Base-by-base conservation (phyloP, 1,139 yeast species). In the Taiozyma onychis region DNA sequence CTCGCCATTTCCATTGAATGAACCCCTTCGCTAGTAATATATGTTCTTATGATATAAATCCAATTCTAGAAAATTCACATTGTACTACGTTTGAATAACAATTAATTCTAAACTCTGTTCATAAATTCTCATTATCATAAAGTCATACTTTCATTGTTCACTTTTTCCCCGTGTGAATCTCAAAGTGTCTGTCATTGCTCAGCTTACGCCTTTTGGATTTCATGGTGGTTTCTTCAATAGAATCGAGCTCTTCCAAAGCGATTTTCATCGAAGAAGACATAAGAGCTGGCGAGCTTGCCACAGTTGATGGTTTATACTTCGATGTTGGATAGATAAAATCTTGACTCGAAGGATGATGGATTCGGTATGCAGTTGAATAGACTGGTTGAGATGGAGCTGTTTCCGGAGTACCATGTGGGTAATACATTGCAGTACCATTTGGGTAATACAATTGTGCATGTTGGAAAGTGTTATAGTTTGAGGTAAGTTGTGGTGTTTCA, bases 1-100 rank as follows among this genome's bases (percentile, higher is more conserved):
- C 62, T 58, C 61, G 62, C 58, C 60, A 53, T 58, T 57, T 57
- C 60, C 62, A 58, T 18, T 32, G 18, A 32, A n/a, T n/a, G 35
- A 32, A 8, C 35, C 35, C 3, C n/a, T 32, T 6, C 9, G 14
- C 9, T 32, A 6, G 14, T n/a, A 1, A n/a, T 32, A 6, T 32
- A 32, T n/a, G 18, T 32, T n/a, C 7, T 6, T 32, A 14, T 32
- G 18, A 14, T 32, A 6, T 32, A 32, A 6, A n/a, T 32, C 18
- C 5, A 30, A 6, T 13, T 30, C n/a, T 30, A 30, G 34, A 13
- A 3, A 6, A 24, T 30, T 30, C n/a, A 30, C 14, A 13, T 6
- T 4, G 4, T 4, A 13, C 34, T 30, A 30, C 34, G 34, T 1
- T 27, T 10, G 30, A 27, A 10, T 10, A 27, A 4, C 9, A 26